Evolutionary conservation across 345 rosid genomes (phyloP).

Genomic region (Corymbia maculata): DNA sequence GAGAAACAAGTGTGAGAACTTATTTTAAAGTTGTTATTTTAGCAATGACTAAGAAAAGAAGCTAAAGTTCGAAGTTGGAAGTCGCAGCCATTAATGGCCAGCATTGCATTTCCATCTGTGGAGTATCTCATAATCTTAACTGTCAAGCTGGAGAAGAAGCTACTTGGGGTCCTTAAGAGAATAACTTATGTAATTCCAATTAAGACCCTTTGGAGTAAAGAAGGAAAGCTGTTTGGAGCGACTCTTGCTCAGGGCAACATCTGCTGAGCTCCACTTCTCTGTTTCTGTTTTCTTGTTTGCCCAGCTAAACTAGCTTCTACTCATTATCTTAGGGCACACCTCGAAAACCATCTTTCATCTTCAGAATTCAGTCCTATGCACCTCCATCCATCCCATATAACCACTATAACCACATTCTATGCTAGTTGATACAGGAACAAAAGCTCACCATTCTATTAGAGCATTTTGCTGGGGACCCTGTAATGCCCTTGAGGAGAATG

Average conservation of each 20-base stretch:
- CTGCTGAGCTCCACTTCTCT: slow-evolving; percentile 27
- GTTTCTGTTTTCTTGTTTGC: slow-evolving; percentile 13
- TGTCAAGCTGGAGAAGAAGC: background rate
- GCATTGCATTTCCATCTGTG: background rate
- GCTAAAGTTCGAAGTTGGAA: background rate
- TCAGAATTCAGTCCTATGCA: background rate
- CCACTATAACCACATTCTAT: background rate
- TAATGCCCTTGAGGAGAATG: slow-evolving; percentile 34
- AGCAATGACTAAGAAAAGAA: background rate
- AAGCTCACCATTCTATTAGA: background rate
- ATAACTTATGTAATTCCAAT: background rate
- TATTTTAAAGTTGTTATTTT: background rate
- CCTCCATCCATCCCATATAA: background rate
- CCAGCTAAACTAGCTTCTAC: background rate
- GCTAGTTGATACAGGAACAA: background rate
- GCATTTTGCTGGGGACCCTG: slow-evolving; percentile 12
- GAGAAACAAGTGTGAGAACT: background rate
- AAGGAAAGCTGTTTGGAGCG: background rate
- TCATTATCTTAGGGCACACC: background rate
- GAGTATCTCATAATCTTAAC: background rate
- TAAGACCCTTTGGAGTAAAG: background rate
- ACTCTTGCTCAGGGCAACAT: background rate
- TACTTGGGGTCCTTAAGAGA: background rate
- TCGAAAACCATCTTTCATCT: background rate
- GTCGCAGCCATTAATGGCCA: background rate